Evolutionary conservation across 2,329 filamentous ascomycete species (phyloP), one percentile per base, ranked within the genome.

Genomic region (Gaeumannomyces sp.): DNA sequence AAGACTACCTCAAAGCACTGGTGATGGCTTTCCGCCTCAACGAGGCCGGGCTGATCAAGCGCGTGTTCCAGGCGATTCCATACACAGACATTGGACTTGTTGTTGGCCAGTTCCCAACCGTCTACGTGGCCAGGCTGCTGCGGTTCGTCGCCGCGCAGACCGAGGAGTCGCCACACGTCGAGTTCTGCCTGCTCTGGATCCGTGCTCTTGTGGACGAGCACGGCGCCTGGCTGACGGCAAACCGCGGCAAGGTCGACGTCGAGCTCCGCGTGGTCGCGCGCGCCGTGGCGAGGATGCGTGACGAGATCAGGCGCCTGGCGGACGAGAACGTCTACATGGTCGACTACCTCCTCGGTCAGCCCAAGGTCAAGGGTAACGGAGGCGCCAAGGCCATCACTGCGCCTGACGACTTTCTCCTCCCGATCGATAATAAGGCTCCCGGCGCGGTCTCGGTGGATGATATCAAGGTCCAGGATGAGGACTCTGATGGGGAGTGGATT

Each of bases 11-110:
- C 68, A 96, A 95, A 77, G 94, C 95, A 1, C 81, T 99, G 7
- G 88, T 97, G 68, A 99, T 99, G 95, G 90, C 93, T 1, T 99
- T 99, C 83, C 90, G 96, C 7, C 87, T 99, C 66, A 97, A 97
- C 77, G 92, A 96, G 75, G 83, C 87, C 5, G 86, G 88, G 28
- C 82, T 99, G 60, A 87, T 97, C 67, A 90, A 90, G 70, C 87
- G 88, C 64, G 91, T 97, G 25, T 98, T 97, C 78, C 89, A 96
- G 76, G 85, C 86, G 2, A 89, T 94, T 29, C 93, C 95, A 1
- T 82, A 89, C 58, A 76, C 81, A 2, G 89, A 94, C 69, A 90
- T 98, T 60, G 73, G 85, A 0, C 85, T 96, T 11, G 88, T 96
- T 0, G 91, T 96, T 29, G 87, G 86, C 63, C 86, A 90, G 38